Evolutionary conservation across 2,329 filamentous ascomycete genomes (phyloP), one percentile per base, ranked within the genome.

Genomic region (Colletotrichum australisinense): DNA sequence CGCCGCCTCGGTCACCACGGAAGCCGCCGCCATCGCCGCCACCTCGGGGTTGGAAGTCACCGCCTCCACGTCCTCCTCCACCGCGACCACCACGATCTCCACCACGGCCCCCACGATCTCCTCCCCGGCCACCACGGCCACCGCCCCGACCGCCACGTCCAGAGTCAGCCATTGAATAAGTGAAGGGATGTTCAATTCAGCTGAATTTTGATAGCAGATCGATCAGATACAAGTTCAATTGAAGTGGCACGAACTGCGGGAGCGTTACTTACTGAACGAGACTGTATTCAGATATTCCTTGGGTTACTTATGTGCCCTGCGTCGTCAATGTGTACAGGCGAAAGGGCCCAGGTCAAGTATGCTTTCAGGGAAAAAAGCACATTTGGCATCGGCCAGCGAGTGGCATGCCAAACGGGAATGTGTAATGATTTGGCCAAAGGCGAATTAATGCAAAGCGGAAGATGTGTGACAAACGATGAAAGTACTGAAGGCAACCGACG

Each of bases 21-120:
- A 75, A 76, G 32, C 64, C 55, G 24, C 75, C 65, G 57, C 72
- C 72, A 32, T 76, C 76, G 12, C 77, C 71, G 42, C 76, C 64
- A 35, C 74, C 65, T 22, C 72, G 49, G n/a, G 74, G 58, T 24
- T 26, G 62, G 32, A 38, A 68, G 3, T 52, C 67, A 26, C 74
- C 72, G 14, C 71, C 60, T 26, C 66, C 56, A 1, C 66, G 30
- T 5, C 56, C 65, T 12, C 56, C 65, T 28, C 32, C 67, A 42
- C 67, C 67, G 30, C 67, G 26, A 7, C 68, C 67, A 4, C 64
- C 60, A 28, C 68, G 67, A 38, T 66, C 66, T 5, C 73, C 38
- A 5, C 55, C 56, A 14, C 66, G 32, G 16, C 46, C 66, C 5
- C 59, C 64, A 9, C 69, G 59, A 30, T 26, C 68, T 24, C 68